phyloP scores from a whole-genome alignment of 202 grass and related monocot species.

The Setaria viridis region DNA sequence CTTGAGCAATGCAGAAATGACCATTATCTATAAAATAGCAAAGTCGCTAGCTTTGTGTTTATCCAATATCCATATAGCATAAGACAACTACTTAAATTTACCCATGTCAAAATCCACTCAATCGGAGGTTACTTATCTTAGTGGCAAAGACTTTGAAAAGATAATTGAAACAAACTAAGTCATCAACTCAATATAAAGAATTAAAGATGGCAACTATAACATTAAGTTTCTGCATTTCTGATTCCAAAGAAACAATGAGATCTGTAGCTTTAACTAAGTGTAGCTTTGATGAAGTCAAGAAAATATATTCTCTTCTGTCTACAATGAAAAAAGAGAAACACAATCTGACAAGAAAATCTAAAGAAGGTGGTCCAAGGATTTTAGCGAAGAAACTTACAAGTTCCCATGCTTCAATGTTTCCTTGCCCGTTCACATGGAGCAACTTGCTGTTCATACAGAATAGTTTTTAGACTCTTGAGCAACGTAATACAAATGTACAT shows the following conservation, averaged over 20 bases:
- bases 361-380: constrained; percentile 1
- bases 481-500: not conserved
- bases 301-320: not conserved
- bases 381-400: constrained; percentile 62
- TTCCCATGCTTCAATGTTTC: constrained; percentile 76
- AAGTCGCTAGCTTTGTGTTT: not conserved
- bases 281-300: not conserved
- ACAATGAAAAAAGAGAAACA: not conserved
- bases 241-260: not conserved
- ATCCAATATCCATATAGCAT: not conserved
- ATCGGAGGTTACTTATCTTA: not conserved
- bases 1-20: not conserved
- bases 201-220: not conserved
- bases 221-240: not conserved
- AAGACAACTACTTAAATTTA: not conserved
- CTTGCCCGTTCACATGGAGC: constrained; percentile 52
- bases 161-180: not conserved
- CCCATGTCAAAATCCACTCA: not conserved
- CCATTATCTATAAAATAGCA: not conserved
- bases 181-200: not conserved
- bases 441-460: constrained; percentile 68
- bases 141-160: not conserved
- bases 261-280: not conserved
- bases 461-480: constrained; percentile 32
- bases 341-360: not conserved